phyloP scores from a whole-genome alignment of 179 eudicot genomes.

The Silene noctiflora region DNA sequence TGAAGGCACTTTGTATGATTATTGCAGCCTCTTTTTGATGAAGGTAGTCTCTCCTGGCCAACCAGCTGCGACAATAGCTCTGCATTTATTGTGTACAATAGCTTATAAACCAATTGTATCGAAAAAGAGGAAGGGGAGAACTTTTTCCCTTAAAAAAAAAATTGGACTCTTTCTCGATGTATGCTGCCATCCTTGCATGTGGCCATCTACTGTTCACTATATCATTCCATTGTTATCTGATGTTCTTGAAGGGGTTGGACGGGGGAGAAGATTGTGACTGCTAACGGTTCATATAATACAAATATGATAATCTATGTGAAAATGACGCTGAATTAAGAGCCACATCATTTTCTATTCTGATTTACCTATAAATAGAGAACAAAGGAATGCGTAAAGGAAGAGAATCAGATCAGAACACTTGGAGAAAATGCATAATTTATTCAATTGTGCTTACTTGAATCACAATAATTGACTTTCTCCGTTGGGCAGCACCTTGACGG shows the following conservation, averaged over 20 bases:
- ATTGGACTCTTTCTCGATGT: neutral
- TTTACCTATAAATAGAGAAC: neutral
- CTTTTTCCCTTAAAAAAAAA: neutral
- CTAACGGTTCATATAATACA: neutral
- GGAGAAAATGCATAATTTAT: neutral
- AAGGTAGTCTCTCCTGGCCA: constrained; percentile 44
- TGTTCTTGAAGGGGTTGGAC: neutral
- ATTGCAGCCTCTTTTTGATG: constrained; percentile 49
- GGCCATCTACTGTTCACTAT: neutral
- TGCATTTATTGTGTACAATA: constrained; percentile 25
- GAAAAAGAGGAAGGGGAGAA: neutral
- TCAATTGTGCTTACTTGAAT: constrained; percentile 61
- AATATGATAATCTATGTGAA: neutral
- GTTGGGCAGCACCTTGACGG: constrained; percentile 36
- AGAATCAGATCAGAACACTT: neutral
- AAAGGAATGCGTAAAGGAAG: neutral
- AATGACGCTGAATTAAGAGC: neutral
- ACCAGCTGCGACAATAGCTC: constrained; percentile 61
- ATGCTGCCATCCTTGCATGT: neutral
- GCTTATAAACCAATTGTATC: neutral
- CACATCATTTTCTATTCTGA: neutral
- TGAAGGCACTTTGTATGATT: constrained; percentile 55
- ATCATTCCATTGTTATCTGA: neutral
- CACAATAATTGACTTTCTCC: constrained; percentile 29
- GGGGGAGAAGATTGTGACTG: neutral